A percentile compares a stretch with the other conserved stretches of the same genome.
phyloP scores from a whole-genome alignment of 805 yeast genomes.

The Starmerella scarabaei region DNA sequence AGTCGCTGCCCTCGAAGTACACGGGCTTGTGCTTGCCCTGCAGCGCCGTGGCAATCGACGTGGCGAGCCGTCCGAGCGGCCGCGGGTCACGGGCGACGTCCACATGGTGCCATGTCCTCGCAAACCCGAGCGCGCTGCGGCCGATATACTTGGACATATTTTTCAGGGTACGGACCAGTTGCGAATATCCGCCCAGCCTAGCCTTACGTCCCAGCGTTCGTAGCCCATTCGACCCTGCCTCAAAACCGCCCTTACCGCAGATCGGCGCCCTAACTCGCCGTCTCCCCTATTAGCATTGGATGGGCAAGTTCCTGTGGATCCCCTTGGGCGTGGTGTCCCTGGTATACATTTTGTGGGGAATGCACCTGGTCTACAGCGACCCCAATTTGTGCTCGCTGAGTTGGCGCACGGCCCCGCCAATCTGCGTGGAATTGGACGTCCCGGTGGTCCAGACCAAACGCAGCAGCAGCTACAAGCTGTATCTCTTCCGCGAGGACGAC shows the following conservation, averaged over 20 bases:
- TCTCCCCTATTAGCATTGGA: too few species aligned
- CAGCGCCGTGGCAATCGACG: conserved; percentile 71
- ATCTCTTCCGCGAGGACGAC: conserved; percentile 75
- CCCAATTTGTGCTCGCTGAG: conserved; percentile 19
- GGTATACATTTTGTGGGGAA: not conserved
- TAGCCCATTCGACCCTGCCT: too few species aligned
- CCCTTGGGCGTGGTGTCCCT: not conserved
- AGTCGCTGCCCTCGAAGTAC: conserved; percentile 58
- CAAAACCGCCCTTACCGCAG: too few species aligned
- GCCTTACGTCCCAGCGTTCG: too few species aligned
- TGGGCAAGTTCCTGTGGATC: not conserved
- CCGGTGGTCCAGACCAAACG: conserved; percentile 9
- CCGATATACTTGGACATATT: conserved; percentile 31
- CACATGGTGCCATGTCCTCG: conserved; percentile 91
- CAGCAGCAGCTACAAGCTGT: conserved; percentile 45
- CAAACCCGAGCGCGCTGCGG: conserved; percentile 55
- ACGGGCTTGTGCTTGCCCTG: conserved; percentile 98
- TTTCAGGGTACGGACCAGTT: too few species aligned
- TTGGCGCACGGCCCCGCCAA: conserved; percentile 11
- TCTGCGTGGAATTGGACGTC: conserved; percentile 13
- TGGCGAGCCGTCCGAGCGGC: conserved; percentile 83
- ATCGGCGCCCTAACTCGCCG: too few species aligned
- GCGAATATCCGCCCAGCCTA: too few species aligned
- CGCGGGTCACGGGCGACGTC: conserved; percentile 76
- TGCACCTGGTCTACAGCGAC: conserved; percentile 8